phyloP scores from a whole-genome alignment of 2,329 filamentous ascomycete species.

The Verticillium zaregamsianum region DNA sequence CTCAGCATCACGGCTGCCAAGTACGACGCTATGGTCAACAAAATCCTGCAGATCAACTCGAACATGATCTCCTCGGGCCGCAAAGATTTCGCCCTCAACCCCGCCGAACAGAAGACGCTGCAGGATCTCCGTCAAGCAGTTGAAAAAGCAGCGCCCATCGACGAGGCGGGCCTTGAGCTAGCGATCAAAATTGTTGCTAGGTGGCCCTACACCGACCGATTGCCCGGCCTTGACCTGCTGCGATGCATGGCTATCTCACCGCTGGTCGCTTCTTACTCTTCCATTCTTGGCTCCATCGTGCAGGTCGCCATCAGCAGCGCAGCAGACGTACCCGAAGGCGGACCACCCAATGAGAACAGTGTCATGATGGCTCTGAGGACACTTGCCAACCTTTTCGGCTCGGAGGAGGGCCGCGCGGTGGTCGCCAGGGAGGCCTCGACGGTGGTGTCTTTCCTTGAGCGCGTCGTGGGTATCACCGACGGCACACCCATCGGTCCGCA shows the following conservation, averaged over 20 bases:
- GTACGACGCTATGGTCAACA: slow-evolving; percentile 67
- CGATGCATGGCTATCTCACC: slow-evolving; percentile 74
- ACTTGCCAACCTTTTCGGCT: slow-evolving; percentile 79
- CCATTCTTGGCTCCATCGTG: slow-evolving; percentile 56
- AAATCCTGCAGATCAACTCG: slow-evolving; percentile 71
- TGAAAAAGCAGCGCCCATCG: slow-evolving; percentile 49
- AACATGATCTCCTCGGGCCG: slow-evolving; percentile 65
- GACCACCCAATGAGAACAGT: slow-evolving; percentile 68
- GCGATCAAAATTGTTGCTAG: slow-evolving; percentile 67
- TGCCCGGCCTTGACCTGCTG: slow-evolving; percentile 82
- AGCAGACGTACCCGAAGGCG: slow-evolving; percentile 40
- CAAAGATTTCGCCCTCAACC: slow-evolving; percentile 71
- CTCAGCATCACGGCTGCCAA: slow-evolving; percentile 74
- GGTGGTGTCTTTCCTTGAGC: slow-evolving; percentile 59
- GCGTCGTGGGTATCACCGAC: slow-evolving; percentile 49
- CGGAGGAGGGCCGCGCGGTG: slow-evolving; percentile 63
- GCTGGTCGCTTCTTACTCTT: slow-evolving; percentile 56
- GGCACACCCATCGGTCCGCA: slow-evolving; percentile 44
- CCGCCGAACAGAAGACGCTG: slow-evolving; percentile 63
- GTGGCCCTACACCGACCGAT: slow-evolving; percentile 77
- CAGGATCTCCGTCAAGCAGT: slow-evolving; percentile 58
- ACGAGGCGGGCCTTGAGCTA: slow-evolving; percentile 52
- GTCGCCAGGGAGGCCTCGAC: slow-evolving; percentile 55
- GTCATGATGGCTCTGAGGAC: slow-evolving; percentile 82
- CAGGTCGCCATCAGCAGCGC: slow-evolving; percentile 39